Evolutionary conservation across 1,284 basidiomycete species (phyloP).

Genomic region (Ustilago loliicola): DNA sequence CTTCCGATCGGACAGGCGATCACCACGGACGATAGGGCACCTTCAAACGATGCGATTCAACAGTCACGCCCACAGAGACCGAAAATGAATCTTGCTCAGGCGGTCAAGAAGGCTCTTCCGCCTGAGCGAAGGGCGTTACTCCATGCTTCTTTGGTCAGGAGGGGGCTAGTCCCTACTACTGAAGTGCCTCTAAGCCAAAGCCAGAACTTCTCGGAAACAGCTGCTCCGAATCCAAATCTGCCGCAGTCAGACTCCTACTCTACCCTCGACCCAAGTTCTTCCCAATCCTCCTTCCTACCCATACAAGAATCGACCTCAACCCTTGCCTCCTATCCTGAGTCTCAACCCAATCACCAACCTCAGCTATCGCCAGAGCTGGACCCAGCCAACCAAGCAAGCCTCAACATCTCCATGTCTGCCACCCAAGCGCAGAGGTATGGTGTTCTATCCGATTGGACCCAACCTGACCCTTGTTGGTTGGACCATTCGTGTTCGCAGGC

Average conservation of each 20-base stretch:
- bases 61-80: not conserved
- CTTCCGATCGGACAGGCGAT: constrained; percentile 40
- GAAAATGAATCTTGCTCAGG: constrained; percentile 24
- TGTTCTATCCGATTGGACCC: constrained; percentile 23
- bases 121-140: constrained; percentile 38
- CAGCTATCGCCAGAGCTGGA: constrained; percentile 4
- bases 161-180: not conserved
- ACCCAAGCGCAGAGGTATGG: constrained; percentile 2
- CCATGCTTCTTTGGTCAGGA: constrained; percentile 24
- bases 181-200: not conserved
- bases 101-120: constrained; percentile 34
- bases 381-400: constrained; percentile 12
- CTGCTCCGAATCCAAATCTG: not conserved
- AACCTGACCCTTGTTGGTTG: constrained; percentile 21
- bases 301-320: not conserved
- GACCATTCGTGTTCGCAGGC: constrained; percentile 2
- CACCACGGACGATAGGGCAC: constrained; percentile 20
- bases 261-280: not conserved
- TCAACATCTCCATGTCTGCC: constrained; percentile 10
- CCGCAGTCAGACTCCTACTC: not conserved
- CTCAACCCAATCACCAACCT: not conserved
- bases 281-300: not conserved
- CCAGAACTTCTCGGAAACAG: not conserved
- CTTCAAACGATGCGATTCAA: not conserved
- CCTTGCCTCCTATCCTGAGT: not conserved